phyloP scores from a whole-genome alignment of 1,139 yeast genomes.

The Yamadazyma kanchanaburiensis region DNA sequence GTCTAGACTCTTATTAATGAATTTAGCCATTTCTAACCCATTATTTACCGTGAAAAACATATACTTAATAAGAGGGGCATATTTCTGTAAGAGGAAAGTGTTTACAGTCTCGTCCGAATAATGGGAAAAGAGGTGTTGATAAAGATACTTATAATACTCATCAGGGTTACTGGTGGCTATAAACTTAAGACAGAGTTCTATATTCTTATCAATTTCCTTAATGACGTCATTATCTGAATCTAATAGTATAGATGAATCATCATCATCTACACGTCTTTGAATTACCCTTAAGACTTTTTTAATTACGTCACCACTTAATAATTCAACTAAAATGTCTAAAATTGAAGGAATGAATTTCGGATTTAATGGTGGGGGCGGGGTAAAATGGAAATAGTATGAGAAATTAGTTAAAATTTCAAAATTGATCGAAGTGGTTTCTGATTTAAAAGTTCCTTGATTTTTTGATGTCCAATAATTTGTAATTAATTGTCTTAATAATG shows the following conservation, averaged over 20 bases:
- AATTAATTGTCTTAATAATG: constrained; percentile 28
- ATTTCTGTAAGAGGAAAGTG: constrained; percentile 34
- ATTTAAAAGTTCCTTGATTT: constrained; percentile 7
- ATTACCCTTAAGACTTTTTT: constrained; percentile 19
- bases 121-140: constrained; percentile 33
- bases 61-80: constrained; percentile 50
- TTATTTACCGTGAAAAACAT: constrained; percentile 42
- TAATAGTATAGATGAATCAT: not conserved
- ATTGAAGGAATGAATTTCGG: constrained; percentile 12
- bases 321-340: constrained; percentile 18
- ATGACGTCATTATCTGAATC: constrained; percentile 4
- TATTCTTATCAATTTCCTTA: constrained; percentile 12
- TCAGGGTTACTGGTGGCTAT: constrained; percentile 55
- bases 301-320: constrained; percentile 21
- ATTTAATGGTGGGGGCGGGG: constrained; percentile 18
- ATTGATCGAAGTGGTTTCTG: constrained; percentile 12
- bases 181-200: constrained; percentile 32
- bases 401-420: constrained; percentile 19
- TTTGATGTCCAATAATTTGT: constrained; percentile 27
- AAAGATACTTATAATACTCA: constrained; percentile 42
- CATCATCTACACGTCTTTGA: constrained; percentile 16
- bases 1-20: constrained; percentile 37
- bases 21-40: constrained; percentile 34
- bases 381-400: constrained; percentile 21
- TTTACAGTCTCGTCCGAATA: constrained; percentile 39